Evolutionary conservation across 306 rosid species (phyloP), one percentile per base, ranked within the genome.

Genomic region (Calophaca sinica): DNA sequence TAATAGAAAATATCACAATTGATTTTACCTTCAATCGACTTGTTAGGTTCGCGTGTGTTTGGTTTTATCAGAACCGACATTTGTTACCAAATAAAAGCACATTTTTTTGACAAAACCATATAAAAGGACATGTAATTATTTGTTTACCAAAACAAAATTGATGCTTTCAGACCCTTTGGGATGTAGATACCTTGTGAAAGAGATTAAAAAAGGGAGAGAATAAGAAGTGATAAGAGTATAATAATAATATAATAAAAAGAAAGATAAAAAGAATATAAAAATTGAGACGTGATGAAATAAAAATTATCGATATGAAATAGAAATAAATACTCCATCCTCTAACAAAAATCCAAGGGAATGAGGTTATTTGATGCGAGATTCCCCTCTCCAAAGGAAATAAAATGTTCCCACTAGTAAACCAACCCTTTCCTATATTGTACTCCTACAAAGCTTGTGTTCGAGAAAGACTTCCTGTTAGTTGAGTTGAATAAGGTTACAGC

Each of bases 401-500:
- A 20, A 20, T 20, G 26, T 36, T 36, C 41, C 41, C 41, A 36
- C 41, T 36, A 36, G 26, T 20, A 20, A 20, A 20, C 26, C 26
- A 20, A 20, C 1, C 26, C 26, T 20, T 20, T 0, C 26, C 26
- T 20, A 20, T 20, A 20, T 20, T 20, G 26, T 20, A 36, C n/a
- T n/a, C n/a, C n/a, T n/a, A n/a, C 41, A 36, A 36, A 2, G 41
- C 41, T 36, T 15, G 50, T 32, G 50, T 58, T 59, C 5, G 6
- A 44, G 39, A 9, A 60, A 77, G 66, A 59, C 45, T 63, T 45
- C 7, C 45, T 41, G 41, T 36, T 36, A 36, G 4, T 36, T 36
- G 41, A 68, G 33, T 53, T 68, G 74, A 78, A 68, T 73, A 74
- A 61, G 67, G 26, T 53, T 33, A 32, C 9, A 26, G 28, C 51